A percentile compares a stretch with the other conserved stretches of the same genome.
Conservation (phyloP, 2,329 filamentous ascomycete species). For the Tolypocladium pustulatum region DNA sequence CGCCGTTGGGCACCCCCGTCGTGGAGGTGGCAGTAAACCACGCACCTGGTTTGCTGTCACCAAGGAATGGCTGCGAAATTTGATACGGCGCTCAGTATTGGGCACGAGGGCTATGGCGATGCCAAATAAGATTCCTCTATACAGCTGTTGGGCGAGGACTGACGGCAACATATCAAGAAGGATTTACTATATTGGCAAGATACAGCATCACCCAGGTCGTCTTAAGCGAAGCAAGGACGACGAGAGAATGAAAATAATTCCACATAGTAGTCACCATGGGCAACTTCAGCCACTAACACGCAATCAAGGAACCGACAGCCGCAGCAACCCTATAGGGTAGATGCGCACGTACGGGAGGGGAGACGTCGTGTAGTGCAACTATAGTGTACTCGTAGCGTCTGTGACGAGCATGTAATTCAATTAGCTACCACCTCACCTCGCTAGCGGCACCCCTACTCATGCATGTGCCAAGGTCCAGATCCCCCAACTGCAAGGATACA, state of each 20-base stretch:
- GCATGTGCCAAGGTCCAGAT: conserved; percentile 1
- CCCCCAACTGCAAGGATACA: not conserved
- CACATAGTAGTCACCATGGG: not conserved
- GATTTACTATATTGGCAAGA: too few relatives aligned
- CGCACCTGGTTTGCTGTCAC: not conserved
- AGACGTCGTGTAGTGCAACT: too few relatives aligned
- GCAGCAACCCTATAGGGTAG: not conserved
- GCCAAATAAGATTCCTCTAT: not conserved
- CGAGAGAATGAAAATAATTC: not conserved
- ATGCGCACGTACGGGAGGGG: too few relatives aligned
- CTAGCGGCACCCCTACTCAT: not conserved
- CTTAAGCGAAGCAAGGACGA: too few relatives aligned
- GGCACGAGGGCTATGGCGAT: not conserved
- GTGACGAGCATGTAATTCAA: too few relatives aligned
- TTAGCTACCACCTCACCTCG: not conserved
- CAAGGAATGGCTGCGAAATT: not conserved
- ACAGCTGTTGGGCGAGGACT: not conserved
- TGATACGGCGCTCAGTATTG: not conserved
- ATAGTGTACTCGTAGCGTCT: too few relatives aligned
- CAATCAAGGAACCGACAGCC: not conserved
- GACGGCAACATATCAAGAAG: too few relatives aligned
- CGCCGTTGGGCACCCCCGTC: not conserved
- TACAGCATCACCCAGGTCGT: too few relatives aligned
- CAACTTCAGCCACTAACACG: not conserved
- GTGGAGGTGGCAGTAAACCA: not conserved